Conservation (phyloP, 345 rosid genomes). For the Eutrema japonicum region DNA sequence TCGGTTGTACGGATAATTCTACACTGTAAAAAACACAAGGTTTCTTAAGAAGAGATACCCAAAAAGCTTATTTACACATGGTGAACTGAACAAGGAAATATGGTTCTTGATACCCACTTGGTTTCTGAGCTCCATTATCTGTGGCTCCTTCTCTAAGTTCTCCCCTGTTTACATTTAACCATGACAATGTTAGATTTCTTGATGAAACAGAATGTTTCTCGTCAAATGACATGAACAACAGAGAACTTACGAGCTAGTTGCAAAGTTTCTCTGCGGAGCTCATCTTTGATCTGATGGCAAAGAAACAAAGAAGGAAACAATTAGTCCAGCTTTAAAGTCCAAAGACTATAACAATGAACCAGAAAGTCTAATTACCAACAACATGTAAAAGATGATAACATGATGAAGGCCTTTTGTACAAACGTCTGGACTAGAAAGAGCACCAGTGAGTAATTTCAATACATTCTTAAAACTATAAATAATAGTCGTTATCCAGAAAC, state of each 20-base stretch:
- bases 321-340: neutral
- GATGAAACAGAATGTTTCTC: neutral
- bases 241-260: constrained; percentile 82
- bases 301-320: constrained; percentile 11
- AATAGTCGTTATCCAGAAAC: constrained; percentile 13
- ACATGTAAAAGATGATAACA: neutral
- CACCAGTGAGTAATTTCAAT: constrained; percentile 11
- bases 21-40: constrained; percentile 55
- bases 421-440: neutral
- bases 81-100: constrained; percentile 15
- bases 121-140: constrained; percentile 76
- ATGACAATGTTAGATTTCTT: neutral
- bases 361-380: neutral
- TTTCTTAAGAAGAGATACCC: constrained; percentile 6
- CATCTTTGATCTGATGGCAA: constrained; percentile 72
- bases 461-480: constrained; percentile 1
- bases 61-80: constrained; percentile 1
- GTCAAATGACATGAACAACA: neutral
- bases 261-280: constrained; percentile 85
- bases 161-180: constrained; percentile 52
- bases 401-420: neutral
- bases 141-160: constrained; percentile 89
- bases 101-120: constrained; percentile 52
- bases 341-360: neutral
- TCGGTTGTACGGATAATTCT: constrained; percentile 88